Base-by-base conservation (phyloP, 306 rosid genomes). In the Vigna reflexopilosa region DNA sequence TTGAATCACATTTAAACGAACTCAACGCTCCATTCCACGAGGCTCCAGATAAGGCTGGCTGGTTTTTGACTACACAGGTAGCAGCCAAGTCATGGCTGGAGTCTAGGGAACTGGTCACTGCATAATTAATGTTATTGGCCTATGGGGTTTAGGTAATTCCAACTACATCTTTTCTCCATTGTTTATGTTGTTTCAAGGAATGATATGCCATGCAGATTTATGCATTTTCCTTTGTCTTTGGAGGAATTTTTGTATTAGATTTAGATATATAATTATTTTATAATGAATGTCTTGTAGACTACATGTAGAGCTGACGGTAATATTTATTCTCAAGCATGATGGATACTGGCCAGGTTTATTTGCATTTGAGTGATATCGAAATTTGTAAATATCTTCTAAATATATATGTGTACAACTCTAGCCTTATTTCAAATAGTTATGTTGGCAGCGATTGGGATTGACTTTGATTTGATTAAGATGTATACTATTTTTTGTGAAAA, bases 11-110 rank as follows among this genome's bases (percentile, higher is more conserved):
- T 86, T 86, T 95, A 87, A 90, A 86, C 91, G 93, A 89, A 80
- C 73, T 95, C 70, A 50, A 83, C 52, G 93, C 99, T 65, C 99
- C 99, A 2, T 95, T 95, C 88, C 89, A 93, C 44, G 98, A 95
- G 82, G 89, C 97, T 76, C 93, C 98, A 1, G 97, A 93, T 64
- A 89, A 92, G 87, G 90, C 86, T 67, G 99, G 99, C 67, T 95
- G 99, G 99, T 95, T 95, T 89, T 91, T 93, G 87, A 91, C 97
- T 16, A 93, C 99, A 45, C 83, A 82, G 67, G 90, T 83, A 55
- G 98, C 99, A 16, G 85, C 85, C 57, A 80, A 76, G 83, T 85
- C 96, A 49, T 95, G 99, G 99, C 83, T 95, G 85, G 89, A 86
- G 79, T 83, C 97, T 65, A 87, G 90, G 82, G 77, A 89, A 78